These are phyloP conservation scores for Tolypocladium amazonense DNA, from an alignment of 2,329 filamentous ascomycete genomes.

Conservation along the genomic window DNA sequence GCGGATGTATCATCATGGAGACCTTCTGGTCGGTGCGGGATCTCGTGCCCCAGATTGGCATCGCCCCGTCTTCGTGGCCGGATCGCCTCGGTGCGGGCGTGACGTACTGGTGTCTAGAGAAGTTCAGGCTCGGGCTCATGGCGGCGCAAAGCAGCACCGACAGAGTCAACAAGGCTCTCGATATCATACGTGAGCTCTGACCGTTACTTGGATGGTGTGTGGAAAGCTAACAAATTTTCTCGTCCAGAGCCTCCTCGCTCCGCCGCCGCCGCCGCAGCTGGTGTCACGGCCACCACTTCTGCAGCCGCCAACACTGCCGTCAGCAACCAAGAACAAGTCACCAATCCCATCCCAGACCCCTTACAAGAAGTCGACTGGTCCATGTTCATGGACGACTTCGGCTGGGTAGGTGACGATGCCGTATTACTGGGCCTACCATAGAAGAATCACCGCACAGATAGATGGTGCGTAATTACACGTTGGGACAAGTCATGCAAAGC, in stretches of 20 bases:
- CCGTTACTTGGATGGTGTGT: neutral
- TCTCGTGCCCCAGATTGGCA: constrained; percentile 26
- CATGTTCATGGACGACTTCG: constrained; percentile 39
- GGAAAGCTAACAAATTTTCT: neutral
- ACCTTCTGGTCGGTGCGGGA: constrained; percentile 34
- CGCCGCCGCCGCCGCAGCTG: neutral
- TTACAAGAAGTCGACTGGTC: constrained; percentile 39
- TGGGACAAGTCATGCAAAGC: neutral
- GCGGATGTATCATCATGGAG: constrained; percentile 35
- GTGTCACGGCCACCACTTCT: neutral
- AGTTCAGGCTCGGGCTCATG: constrained; percentile 33
- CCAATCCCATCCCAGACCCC: constrained; percentile 17
- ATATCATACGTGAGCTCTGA: constrained; percentile 16
- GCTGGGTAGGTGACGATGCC: constrained; percentile 25
- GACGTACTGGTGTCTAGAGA: constrained; percentile 37
- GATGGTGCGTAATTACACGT: neutral
- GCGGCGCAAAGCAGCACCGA: constrained; percentile 22
- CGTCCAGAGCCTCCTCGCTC: neutral
- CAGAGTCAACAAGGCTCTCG: constrained; percentile 17
- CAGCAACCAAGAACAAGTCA: constrained; percentile 9
- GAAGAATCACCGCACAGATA: neutral
- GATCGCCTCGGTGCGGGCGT: constrained; percentile 38
- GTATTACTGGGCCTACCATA: constrained; percentile 19
- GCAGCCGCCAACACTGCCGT: constrained; percentile 1
- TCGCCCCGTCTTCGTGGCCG: constrained; percentile 28